These are phyloP conservation scores for Phytophthora brassicae DNA, from an alignment of 352 stramenopile genomes.

Conservation along the genomic window DNA sequence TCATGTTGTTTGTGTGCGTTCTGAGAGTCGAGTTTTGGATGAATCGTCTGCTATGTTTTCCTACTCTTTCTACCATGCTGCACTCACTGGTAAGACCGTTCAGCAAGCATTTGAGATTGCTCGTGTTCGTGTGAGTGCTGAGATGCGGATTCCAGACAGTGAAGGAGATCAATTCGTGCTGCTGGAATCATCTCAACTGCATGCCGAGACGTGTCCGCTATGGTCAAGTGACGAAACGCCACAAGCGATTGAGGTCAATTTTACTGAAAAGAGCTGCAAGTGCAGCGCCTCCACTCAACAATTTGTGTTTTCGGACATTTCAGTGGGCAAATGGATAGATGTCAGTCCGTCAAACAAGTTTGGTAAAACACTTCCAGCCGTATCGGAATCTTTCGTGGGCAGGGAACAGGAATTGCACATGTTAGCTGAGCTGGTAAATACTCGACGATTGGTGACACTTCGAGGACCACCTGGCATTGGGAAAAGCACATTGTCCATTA, in stretches of 20 bases:
- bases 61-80: slow-evolving; percentile 78
- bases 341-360: slow-evolving; percentile 74
- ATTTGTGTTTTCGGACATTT: slow-evolving; percentile 74
- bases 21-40: slow-evolving; percentile 65
- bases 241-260: slow-evolving; percentile 57
- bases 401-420: slow-evolving; percentile 76
- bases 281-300: slow-evolving; percentile 56
- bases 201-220: slow-evolving; percentile 51
- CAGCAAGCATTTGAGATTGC: slow-evolving; percentile 78
- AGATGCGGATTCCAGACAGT: slow-evolving; percentile 60
- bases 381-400: slow-evolving; percentile 73
- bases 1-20: slow-evolving; percentile 81
- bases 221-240: slow-evolving; percentile 26
- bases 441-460: slow-evolving; percentile 68
- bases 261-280: slow-evolving; percentile 44
- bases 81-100: slow-evolving; percentile 71
- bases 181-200: slow-evolving; percentile 65
- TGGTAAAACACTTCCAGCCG: slow-evolving; percentile 59
- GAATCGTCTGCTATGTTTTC: slow-evolving; percentile 77
- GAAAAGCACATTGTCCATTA: slow-evolving; percentile 77
- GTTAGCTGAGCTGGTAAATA: slow-evolving; percentile 57
- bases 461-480: slow-evolving; percentile 75
- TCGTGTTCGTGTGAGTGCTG: slow-evolving; percentile 65
- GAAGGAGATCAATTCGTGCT: slow-evolving; percentile 83
- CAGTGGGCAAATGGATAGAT: slow-evolving; percentile 73